Evolutionary conservation across 1,284 basidiomycete species (phyloP), one percentile per base, ranked within the genome.

Genomic region (Rhizopogon hawkerae): DNA sequence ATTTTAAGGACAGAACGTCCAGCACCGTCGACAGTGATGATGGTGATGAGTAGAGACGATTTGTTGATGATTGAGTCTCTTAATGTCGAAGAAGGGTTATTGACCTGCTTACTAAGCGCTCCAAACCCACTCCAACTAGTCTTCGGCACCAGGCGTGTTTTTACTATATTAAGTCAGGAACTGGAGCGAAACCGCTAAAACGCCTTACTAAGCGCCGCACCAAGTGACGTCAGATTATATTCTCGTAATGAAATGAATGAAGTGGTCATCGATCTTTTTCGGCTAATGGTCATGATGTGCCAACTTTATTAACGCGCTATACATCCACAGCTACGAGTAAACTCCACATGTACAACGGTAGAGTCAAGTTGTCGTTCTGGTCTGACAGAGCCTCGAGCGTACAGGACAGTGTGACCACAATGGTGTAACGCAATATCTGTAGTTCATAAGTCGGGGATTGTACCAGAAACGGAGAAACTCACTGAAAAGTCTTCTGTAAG

Each of bases 291-390:
- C 26, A 9, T 26, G 24, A 7, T 8, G 8, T 9, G 26, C 26
- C 8, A 29, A 8, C 2, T 9, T 29, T 29, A 29, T 29, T 29
- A 47, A 48, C 48, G 11, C 46, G 16, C 5, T 31, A 71, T 53
- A 75, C 69, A 58, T 69, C 70, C 45, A 69, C 73, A 38, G 85
- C 66, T 38, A 79, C 80, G 39, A 86, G 67, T 73, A 85, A 74
- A 64, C 81, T 83, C 90, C 91, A 95, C 70, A 90, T 83, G 64
- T 87, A 94, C 66, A 94, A 69, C 18, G 92, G 92, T 52, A 95
- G 69, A 31, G 90, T 90, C 56, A 97, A 73, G 65, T 97, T 97
- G 68, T 97, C 93, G 67, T 97, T 96, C 68, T 97, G 93, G 60
- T 85, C 83, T 16, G 88, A 90, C 49, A 92, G 69, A 13, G 90